These are phyloP conservation scores for Peterozyma xylosa DNA, from an alignment of 805 yeast species.

Conservation along the genomic window DNA sequence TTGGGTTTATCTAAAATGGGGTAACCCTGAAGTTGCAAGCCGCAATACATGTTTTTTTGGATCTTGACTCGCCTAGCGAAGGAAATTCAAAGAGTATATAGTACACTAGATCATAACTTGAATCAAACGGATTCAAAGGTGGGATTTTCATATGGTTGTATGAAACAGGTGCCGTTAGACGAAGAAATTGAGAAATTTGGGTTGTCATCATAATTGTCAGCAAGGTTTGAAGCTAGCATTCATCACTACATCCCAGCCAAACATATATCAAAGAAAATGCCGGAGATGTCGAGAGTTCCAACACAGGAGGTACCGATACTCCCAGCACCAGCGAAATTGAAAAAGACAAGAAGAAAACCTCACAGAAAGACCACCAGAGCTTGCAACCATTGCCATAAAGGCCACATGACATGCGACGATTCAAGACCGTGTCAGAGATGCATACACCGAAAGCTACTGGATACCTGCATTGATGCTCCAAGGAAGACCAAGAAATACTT, in stretches of 20 bases:
- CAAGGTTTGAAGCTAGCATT: neutral
- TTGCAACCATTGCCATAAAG: slow-evolving; percentile 82
- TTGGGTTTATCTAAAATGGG: too few species aligned
- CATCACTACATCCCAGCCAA: neutral
- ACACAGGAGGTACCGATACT: neutral
- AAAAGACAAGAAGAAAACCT: slow-evolving; percentile 17
- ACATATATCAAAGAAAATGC: neutral
- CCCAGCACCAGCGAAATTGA: neutral
- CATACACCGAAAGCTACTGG: slow-evolving; percentile 55
- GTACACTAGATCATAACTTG: too few species aligned
- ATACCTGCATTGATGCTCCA: slow-evolving; percentile 82
- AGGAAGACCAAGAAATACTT: slow-evolving; percentile 80
- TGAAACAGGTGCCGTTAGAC: neutral
- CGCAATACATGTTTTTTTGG: too few species aligned
- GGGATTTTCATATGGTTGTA: too few species aligned
- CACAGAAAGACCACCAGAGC: slow-evolving; percentile 77
- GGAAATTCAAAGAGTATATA: too few species aligned
- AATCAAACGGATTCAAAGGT: too few species aligned
- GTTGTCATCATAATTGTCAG: neutral
- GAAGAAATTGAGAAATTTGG: neutral
- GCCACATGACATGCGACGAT: slow-evolving; percentile 89
- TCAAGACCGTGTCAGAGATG: slow-evolving; percentile 63
- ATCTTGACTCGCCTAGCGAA: too few species aligned
- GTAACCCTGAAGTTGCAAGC: too few species aligned
- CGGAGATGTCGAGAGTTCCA: neutral